Evolutionary conservation across 495 filamentous ascomycete species (phyloP).

Genomic region (Tuber microsphaerosporum): DNA sequence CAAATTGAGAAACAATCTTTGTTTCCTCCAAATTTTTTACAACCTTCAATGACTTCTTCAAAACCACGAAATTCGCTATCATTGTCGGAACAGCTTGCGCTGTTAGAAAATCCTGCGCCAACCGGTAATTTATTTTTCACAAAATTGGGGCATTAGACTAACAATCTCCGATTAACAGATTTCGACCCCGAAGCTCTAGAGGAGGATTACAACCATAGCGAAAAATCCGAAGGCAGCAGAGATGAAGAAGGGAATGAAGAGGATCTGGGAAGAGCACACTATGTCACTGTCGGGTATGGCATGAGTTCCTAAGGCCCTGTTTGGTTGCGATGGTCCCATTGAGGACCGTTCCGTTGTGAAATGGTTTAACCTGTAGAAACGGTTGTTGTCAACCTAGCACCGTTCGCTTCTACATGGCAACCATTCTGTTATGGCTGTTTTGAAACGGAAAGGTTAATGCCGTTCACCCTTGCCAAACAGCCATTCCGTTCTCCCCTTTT

Average conservation of each 20-base stretch:
- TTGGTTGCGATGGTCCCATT: no score
- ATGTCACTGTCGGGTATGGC: slow-evolving; percentile 66
- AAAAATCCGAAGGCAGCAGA: slow-evolving; percentile 46
- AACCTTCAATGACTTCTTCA: slow-evolving; percentile 32
- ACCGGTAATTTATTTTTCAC: slow-evolving; percentile 47
- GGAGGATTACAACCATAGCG: slow-evolving; percentile 45
- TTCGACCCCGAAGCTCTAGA: slow-evolving; percentile 79
- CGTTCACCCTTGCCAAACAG: no score
- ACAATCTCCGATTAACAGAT: slow-evolving; percentile 49
- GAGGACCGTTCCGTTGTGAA: no score
- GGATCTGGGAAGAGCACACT: slow-evolving; percentile 68
- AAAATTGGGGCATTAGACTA: neutral
- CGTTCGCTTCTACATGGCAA: no score
- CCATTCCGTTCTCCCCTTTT: no score
- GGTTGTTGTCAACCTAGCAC: no score
- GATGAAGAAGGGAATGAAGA: slow-evolving; percentile 42
- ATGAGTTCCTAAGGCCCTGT: neutral
- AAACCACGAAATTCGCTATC: slow-evolving; percentile 42
- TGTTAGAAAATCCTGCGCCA: slow-evolving; percentile 57
- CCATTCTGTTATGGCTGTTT: no score
- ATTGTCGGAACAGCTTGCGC: slow-evolving; percentile 59
- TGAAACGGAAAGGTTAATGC: no score
- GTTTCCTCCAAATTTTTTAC: neutral
- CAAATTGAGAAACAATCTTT: slow-evolving; percentile 9
- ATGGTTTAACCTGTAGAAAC: no score